These are phyloP conservation scores for Saxophila tyrrhenica DNA, from an alignment of 495 filamentous ascomycete species.

Conservation along the genomic window DNA sequence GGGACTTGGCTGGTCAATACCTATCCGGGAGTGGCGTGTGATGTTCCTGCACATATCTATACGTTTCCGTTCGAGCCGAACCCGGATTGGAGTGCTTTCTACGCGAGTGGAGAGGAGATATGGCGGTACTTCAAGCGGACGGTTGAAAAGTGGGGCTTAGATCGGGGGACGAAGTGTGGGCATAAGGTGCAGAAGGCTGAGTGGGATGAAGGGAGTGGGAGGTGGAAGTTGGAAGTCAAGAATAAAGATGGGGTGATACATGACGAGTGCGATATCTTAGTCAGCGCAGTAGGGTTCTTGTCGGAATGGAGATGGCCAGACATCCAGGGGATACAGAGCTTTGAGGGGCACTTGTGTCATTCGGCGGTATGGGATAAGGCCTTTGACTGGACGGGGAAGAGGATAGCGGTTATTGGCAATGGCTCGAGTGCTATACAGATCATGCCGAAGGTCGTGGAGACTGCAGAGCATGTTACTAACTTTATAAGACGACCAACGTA, in stretches of 20 bases:
- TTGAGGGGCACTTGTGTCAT: conserved; percentile 27
- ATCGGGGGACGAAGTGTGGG: conserved; percentile 26
- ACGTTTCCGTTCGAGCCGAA: conserved; percentile 29
- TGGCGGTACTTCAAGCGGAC: conserved; percentile 24
- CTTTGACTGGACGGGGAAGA: conserved; percentile 27
- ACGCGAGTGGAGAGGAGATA: conserved; percentile 27
- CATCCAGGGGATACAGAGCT: conserved; percentile 25
- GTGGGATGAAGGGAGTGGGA: conserved; percentile 21
- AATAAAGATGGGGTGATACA: conserved; percentile 18
- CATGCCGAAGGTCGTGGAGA: conserved; percentile 24
- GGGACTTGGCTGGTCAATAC: conserved; percentile 30
- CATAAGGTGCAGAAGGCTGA: conserved; percentile 22
- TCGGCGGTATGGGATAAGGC: conserved; percentile 26
- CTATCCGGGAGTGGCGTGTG: conserved; percentile 43
- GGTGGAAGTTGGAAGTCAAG: conserved; percentile 26
- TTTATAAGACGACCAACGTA: conserved; percentile 28
- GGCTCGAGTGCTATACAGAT: conserved; percentile 30
- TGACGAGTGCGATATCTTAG: conserved; percentile 23
- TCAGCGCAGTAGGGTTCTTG: conserved; percentile 24
- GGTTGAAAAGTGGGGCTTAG: conserved; percentile 25
- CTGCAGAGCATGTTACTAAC: conserved; percentile 16
- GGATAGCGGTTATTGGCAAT: conserved; percentile 28
- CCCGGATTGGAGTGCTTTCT: conserved; percentile 25
- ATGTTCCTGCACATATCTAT: conserved; percentile 24
- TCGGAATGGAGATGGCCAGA: conserved; percentile 28